Evolutionary conservation across 2,329 filamentous ascomycete species (phyloP).

Genomic region (Fusarium nanum): DNA sequence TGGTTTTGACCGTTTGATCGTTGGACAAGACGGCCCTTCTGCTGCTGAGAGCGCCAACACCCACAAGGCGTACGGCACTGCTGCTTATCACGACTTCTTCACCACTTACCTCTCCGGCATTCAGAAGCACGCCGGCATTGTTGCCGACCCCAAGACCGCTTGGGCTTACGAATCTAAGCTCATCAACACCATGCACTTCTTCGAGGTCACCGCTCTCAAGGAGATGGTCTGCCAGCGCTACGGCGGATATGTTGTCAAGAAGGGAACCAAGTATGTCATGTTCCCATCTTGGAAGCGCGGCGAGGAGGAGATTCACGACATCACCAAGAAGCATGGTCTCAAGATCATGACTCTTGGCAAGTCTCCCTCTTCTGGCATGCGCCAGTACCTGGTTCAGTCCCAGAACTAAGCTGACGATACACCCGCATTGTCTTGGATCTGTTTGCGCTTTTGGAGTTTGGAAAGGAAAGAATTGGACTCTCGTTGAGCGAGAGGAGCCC

Average conservation of each 20-base stretch:
- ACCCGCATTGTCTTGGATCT: not conserved
- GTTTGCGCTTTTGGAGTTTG: not conserved
- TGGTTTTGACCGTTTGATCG: slow-evolving; percentile 13
- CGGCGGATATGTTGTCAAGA: not conserved
- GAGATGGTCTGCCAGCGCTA: slow-evolving; percentile 29
- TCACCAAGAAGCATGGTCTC: slow-evolving; percentile 25
- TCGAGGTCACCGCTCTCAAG: slow-evolving; percentile 22
- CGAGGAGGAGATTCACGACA: slow-evolving; percentile 19
- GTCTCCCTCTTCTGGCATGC: slow-evolving; percentile 33
- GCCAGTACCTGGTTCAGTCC: slow-evolving; percentile 30
- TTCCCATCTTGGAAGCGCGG: slow-evolving; percentile 43
- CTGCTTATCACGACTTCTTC: slow-evolving; percentile 32
- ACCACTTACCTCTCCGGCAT: slow-evolving; percentile 14
- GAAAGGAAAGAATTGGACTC: not conserved
- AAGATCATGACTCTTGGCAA: slow-evolving; percentile 35
- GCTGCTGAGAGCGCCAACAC: not conserved
- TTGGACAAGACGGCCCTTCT: slow-evolving; percentile 34
- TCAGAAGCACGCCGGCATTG: slow-evolving; percentile 20
- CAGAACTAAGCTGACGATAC: not conserved
- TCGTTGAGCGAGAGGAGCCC: too few relatives aligned
- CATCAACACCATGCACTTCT: slow-evolving; percentile 31
- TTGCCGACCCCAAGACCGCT: not conserved
- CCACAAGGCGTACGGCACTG: slow-evolving; percentile 24
- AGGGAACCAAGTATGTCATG: slow-evolving; percentile 26
- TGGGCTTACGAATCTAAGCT: slow-evolving; percentile 24